Base-by-base conservation (phyloP, 768 basidiomycete species). In the Hygrocybe punicea region DNA sequence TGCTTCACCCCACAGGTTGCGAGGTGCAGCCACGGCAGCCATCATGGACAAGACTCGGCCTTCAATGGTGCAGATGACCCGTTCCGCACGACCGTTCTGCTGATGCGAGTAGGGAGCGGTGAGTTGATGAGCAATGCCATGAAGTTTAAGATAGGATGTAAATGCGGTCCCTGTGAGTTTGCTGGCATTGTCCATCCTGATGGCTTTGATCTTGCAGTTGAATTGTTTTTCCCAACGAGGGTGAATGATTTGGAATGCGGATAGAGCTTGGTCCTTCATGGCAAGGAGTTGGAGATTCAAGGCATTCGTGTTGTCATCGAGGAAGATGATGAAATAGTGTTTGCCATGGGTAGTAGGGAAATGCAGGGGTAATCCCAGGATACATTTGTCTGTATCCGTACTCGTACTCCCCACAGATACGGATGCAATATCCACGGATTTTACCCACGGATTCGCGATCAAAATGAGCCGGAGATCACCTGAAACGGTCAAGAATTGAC, bases 61-160 rank as follows among this genome's bases (percentile, higher is more conserved):
- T 21, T 69, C 60, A 1, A 73, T 57, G 0, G 67, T 71, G 0
- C 65, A 46, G 13, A 74, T 66, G 39, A 65, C 69, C 0, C 66
- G 55, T 48, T 75, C 68, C 1, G 59, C 64, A 35, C 68, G 69
- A 0, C 72, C 65, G 57, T 73, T 73, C 59, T 73, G 71, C 8
- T 65, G 62, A 36, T 73, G 70, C 1, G 69, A 62, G 59, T 73
- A 71, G 0, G 72, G 67, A 0, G 60, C 64, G 2, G 69, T 63
- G 0, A 60, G 11, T 44, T 71, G 67, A 1, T 63, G 51, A 0
- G 24, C 13, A 13, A 73, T 69, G 0, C 70, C 72, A 9, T 47
- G 25, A 0, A 36, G 53, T n/a, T 10, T 35, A 13, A 63, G 53
- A 36, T 58, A 62, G 10, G 14, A 36, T 10, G 29, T 49, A 35